These are phyloP conservation scores for Neoboletus brunneissimus DNA, from an alignment of 768 basidiomycete genomes.

Conservation along the genomic window DNA sequence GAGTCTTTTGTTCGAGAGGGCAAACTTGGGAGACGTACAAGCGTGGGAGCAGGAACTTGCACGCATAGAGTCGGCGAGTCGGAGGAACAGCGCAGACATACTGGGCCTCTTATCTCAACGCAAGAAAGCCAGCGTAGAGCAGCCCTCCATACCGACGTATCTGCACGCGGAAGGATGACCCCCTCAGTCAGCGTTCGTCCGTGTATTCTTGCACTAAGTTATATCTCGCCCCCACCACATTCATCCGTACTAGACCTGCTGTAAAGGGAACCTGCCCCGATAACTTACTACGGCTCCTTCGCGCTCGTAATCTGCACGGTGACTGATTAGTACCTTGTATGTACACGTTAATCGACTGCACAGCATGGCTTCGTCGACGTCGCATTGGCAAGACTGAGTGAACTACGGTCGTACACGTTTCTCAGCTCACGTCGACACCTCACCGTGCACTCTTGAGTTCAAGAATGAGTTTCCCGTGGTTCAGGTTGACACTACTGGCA, in stretches of 20 bases:
- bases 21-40: constrained; percentile 39
- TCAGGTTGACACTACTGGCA: constrained; percentile 47
- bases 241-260: constrained; percentile 8
- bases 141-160: constrained; percentile 19
- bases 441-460: not conserved
- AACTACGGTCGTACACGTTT: not conserved
- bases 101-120: constrained; percentile 31
- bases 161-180: constrained; percentile 26
- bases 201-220: constrained; percentile 9
- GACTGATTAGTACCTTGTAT: constrained; percentile 8
- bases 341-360: constrained; percentile 17
- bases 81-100: constrained; percentile 40
- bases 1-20: constrained; percentile 27
- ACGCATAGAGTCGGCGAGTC: constrained; percentile 64
- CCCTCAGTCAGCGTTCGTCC: not conserved
- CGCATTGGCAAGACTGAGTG: not conserved
- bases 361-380: constrained; percentile 5
- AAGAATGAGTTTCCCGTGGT: constrained; percentile 56
- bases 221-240: constrained; percentile 5
- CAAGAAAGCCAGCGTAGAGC: constrained; percentile 27
- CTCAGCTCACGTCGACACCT: not conserved
- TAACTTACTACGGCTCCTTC: constrained; percentile 8
- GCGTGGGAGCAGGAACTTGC: constrained; percentile 82
- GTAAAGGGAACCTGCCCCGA: constrained; percentile 2
- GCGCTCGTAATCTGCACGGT: constrained; percentile 9